These are phyloP conservation scores for Exophiala oligosperma DNA, from an alignment of 2,329 filamentous ascomycete genomes.

Conservation along the genomic window DNA sequence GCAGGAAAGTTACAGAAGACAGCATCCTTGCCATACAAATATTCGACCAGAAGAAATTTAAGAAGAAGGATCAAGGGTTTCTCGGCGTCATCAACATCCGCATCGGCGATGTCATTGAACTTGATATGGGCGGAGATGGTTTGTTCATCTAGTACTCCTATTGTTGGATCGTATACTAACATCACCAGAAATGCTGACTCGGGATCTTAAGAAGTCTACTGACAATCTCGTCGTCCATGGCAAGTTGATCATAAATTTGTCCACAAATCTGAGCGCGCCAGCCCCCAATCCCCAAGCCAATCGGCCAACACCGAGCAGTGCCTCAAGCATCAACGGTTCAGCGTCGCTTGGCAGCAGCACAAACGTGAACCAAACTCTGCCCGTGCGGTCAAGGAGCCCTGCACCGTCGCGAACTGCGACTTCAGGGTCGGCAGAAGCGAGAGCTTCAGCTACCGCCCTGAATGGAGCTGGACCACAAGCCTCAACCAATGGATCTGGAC, in stretches of 20 bases:
- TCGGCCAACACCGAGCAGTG: conserved; percentile 21
- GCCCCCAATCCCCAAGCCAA: conserved; percentile 23
- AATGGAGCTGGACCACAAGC: conserved; percentile 37
- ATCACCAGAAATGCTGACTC: conserved; percentile 83
- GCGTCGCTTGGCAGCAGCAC: conserved; percentile 18
- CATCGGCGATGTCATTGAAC: conserved; percentile 89
- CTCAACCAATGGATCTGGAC: conserved; percentile 40
- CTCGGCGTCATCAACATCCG: conserved; percentile 96
- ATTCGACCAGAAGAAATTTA: conserved; percentile 99
- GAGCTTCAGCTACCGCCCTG: conserved; percentile 33
- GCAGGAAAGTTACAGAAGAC: conserved; percentile 85
- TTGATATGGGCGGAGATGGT: conserved; percentile 90
- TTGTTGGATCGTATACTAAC: conserved; percentile 29
- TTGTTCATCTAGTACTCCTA: conserved; percentile 34
- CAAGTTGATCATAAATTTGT: conserved; percentile 94
- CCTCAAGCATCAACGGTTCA: conserved; percentile 22
- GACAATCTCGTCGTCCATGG: conserved; percentile 98
- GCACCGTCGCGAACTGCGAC: conserved; percentile 33
- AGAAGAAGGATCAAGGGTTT: conserved; percentile 99
- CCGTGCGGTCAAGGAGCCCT: conserved; percentile 33
- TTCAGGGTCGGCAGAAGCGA: conserved; percentile 30
- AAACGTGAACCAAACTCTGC: conserved; percentile 21
- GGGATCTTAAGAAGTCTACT: conserved; percentile 95
- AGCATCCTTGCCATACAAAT: conserved; percentile 97
- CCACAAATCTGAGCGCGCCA: conserved; percentile 73